These are phyloP conservation scores for Panicum virgatum DNA, from an alignment of 202 grass and related monocot genomes.

Conservation along the genomic window DNA sequence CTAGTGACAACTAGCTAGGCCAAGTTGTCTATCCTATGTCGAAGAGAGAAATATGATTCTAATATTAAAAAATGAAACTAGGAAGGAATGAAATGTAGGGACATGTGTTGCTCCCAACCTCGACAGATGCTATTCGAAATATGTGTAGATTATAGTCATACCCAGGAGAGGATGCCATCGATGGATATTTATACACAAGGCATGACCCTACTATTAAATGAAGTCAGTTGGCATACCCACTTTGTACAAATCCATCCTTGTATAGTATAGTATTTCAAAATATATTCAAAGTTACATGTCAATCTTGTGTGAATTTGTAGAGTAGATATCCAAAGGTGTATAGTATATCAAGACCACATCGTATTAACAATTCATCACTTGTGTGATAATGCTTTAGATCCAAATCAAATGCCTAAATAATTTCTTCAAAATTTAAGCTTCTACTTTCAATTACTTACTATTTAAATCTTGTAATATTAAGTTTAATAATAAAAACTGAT, in stretches of 20 bases:
- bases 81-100: background rate
- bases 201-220: conserved; percentile 7
- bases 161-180: background rate
- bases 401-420: background rate
- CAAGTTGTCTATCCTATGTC: background rate
- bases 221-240: background rate
- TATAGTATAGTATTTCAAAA: conserved; percentile 7
- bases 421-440: background rate
- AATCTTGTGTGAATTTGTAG: background rate
- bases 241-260: background rate
- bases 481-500: background rate
- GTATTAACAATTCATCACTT: background rate
- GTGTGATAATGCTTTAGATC: background rate
- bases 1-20: background rate
- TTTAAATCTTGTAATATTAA: too few relatives aligned
- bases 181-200: conserved; percentile 26
- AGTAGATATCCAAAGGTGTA: background rate
- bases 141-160: background rate
- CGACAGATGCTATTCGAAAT: background rate
- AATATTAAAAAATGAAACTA: background rate
- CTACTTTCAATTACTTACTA: background rate
- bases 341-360: background rate
- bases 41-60: background rate
- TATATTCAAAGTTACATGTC: background rate
- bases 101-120: background rate